Base-by-base conservation (phyloP, 2,329 filamentous ascomycete species). In the Sclerotinia sclerotiorum region DNA sequence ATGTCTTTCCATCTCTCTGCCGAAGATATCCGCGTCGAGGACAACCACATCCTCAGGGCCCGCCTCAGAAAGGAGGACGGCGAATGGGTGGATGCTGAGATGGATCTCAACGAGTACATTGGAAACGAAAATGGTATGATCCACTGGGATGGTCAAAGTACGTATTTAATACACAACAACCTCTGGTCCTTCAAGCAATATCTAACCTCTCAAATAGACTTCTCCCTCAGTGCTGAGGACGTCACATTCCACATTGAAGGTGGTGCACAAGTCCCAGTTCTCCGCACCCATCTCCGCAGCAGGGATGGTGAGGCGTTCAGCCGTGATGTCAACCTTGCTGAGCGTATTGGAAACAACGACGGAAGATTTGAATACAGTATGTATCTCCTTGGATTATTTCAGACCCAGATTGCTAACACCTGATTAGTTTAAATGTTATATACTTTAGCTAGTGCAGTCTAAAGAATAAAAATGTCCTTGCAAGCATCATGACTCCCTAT, bases 61-160 rank as follows among this genome's bases (percentile, higher is more conserved):
- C 69, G 58, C 0, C 80, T 88, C 44, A 73, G 69, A 51, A 80
- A 81, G 44, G 61, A 76, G 1, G 78, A 84, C 0, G 84, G 84
- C 51, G 78, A 85, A 24, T 65, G 68, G 1, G 69, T 78, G 1
- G 69, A 76, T 8, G 77, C 80, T 49, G 81, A 88, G 72, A 71
- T 88, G 71, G 88, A 88, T 79, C 81, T 88, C 7, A 76, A 81
- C 3, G 84, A 87, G 81, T 79, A 83, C 69, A 80, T 88, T 66
- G 76, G 77, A 69, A 88, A 88, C 77, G 72, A 82, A 27, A 75
- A 84, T 72, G 86, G 86, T n/a, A 58, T 69, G 7, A 74, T 81
- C 54, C 57, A 73, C 8, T 82, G 81, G 81, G 79, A 75, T 32
- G 79, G 78, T 17, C 52, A 69, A 1, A 24, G 56, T 67, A 67